Base-by-base conservation (phyloP, 2,329 filamentous ascomycete species). In the Dryadomyces quercivorus region DNA sequence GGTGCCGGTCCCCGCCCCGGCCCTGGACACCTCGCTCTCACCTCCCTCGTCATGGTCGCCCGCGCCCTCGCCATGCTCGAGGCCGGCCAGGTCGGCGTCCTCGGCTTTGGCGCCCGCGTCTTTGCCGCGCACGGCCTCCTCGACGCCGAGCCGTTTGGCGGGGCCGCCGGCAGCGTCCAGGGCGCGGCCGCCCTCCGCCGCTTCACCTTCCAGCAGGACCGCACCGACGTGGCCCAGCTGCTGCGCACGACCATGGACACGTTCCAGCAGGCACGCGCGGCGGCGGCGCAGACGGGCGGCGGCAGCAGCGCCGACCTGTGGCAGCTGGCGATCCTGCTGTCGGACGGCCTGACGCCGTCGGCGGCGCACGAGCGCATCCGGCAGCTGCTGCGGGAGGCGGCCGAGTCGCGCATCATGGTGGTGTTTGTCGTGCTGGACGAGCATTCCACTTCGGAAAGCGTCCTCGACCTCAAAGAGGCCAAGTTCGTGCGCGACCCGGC, bases 361-460 rank as follows among this genome's bases (percentile, higher is more conserved):
- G 73, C 76, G 1, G 85, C 91, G 50, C 92, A 97, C 67, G 88
- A 90, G 18, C 77, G 81, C 5, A 91, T 98, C 61, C 80, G 87
- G 16, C 76, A 88, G 5, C 76, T 97, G 21, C 82, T 98, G 12
- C 78, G 93, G 10, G 85, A 92, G 69, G 92, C 93, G 1, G 83
- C 90, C 64, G 91, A 96, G 68, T 88, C 96, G 70, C 78, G 90
- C 16, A 94, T 99, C 65, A 96, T 98, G 88, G 84, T 97, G 59
- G 92, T 98, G 6, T 99, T 98, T 67, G 88, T 98, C 62, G 86
- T 99, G 63, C 89, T 98, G 65, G 93, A 98, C 72, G 77, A 81
- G 6, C 12, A 3, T 16, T 3, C 4, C 36, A 8, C 10, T 16
- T 77, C 76, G 49, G 77, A 81, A 57, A 86, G 83, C 62, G 94